Conservation (phyloP, 2,329 filamentous ascomycete species). For the Lachnellula cervina region DNA sequence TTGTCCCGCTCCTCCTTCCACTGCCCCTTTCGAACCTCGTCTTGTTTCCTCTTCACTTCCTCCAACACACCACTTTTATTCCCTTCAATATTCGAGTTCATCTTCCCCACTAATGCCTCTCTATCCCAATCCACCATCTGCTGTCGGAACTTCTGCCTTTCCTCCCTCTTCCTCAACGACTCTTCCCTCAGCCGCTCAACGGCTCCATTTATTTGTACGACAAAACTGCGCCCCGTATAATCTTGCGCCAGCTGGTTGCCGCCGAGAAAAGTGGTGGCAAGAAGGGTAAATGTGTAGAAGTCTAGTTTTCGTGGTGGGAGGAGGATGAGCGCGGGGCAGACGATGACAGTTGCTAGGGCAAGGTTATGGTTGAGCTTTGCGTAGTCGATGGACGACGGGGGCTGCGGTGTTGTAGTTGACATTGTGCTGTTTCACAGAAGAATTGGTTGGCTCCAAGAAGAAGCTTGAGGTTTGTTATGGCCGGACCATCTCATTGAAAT, state of each 20-base stretch:
- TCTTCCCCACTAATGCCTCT: neutral
- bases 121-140: neutral
- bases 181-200: neutral
- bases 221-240: constrained; percentile 27
- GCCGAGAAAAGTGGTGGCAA: constrained; percentile 33
- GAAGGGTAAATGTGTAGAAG: constrained; percentile 51
- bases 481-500: no score
- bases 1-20: constrained; percentile 26
- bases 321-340: constrained; percentile 49
- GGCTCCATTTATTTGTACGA: constrained; percentile 3
- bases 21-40: constrained; percentile 36
- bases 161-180: neutral
- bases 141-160: neutral
- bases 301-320: constrained; percentile 60
- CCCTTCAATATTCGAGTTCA: neutral
- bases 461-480: no score
- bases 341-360: constrained; percentile 38
- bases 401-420: constrained; percentile 1
- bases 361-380: neutral
- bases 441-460: no score
- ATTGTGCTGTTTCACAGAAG: neutral
- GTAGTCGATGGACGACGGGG: neutral
- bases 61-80: neutral
- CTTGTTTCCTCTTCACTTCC: constrained; percentile 8
- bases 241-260: constrained; percentile 28